Evolutionary conservation across 179 eudicot species (phyloP).

Genomic region (Beta macrorhiza): DNA sequence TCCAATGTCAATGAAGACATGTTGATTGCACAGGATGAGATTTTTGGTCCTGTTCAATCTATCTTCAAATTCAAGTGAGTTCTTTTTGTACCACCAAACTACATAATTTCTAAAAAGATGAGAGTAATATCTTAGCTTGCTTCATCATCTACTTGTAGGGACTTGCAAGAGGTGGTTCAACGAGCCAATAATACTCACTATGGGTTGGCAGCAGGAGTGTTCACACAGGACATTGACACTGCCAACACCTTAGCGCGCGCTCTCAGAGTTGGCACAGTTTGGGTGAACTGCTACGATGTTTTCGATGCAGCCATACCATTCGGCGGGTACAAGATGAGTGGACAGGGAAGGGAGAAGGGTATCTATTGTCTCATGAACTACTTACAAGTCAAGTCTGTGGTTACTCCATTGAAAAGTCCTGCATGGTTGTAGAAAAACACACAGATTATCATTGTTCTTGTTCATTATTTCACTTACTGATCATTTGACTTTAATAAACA

Average conservation of each 20-base stretch:
- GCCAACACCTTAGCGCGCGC: slow-evolving; percentile 57
- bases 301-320: slow-evolving; percentile 68
- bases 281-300: slow-evolving; percentile 61
- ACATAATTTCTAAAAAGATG: not conserved
- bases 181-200: slow-evolving; percentile 52
- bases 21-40: slow-evolving; percentile 67
- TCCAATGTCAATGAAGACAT: slow-evolving; percentile 66
- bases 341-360: slow-evolving; percentile 71
- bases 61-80: slow-evolving; percentile 63
- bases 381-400: slow-evolving; percentile 74
- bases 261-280: slow-evolving; percentile 60
- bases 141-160: slow-evolving; percentile 28
- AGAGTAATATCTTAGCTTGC: not conserved
- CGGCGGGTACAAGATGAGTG: slow-evolving; percentile 79
- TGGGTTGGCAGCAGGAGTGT: slow-evolving; percentile 71
- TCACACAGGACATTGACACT: slow-evolving; percentile 59
- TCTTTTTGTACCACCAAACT: not conserved
- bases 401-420: slow-evolving; percentile 59
- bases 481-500: too few species aligned
- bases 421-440: slow-evolving; percentile 47
- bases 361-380: slow-evolving; percentile 52
- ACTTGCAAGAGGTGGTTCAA: slow-evolving; percentile 43
- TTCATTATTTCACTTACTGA: too few species aligned
- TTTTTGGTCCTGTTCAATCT: slow-evolving; percentile 78
- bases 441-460: not conserved